Evolutionary conservation across 805 yeast species (phyloP), one percentile per base, ranked within the genome.

Genomic region (Yamadazyma ubonensis): DNA sequence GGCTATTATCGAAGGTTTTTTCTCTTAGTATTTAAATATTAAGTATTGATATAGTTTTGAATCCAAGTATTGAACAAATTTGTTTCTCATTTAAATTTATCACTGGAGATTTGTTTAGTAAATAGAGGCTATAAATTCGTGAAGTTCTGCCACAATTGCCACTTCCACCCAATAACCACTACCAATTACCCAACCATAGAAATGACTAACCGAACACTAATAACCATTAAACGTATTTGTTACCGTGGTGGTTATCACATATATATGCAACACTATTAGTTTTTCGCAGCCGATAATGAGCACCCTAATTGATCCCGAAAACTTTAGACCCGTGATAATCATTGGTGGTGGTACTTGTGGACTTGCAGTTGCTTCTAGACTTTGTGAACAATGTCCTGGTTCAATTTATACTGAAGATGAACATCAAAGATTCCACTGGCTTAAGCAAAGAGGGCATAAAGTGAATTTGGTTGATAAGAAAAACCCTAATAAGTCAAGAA

Each of bases 1-100:
- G 25, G 86, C 76, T 17, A 56, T 78, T 12, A 55, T 78, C 15
- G 66, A 73, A 45, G 83, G 82, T 11, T 70, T 65, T 33, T 47
- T 6, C 8, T 16, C 31, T 26, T 19, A 19, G 11, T 9, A 4
- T 23, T 16, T 26, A n/a, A n/a, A n/a, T n/a, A n/a, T n/a, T n/a
- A n/a, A n/a, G n/a, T n/a, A n/a, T n/a, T n/a, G n/a, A n/a, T n/a
- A n/a, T n/a, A n/a, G n/a, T n/a, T n/a, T n/a, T n/a, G n/a, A n/a
- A n/a, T n/a, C n/a, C n/a, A n/a, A n/a, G n/a, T n/a, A n/a, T n/a
- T n/a, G n/a, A n/a, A n/a, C n/a, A n/a, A n/a, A n/a, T n/a, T n/a
- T n/a, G n/a, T n/a, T n/a, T n/a, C n/a, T n/a, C n/a, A n/a, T n/a
- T n/a, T n/a, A n/a, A n/a, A n/a, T n/a, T n/a, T n/a, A n/a, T n/a